Conservation (phyloP, 768 basidiomycete species). For the Lentinula edodes region DNA sequence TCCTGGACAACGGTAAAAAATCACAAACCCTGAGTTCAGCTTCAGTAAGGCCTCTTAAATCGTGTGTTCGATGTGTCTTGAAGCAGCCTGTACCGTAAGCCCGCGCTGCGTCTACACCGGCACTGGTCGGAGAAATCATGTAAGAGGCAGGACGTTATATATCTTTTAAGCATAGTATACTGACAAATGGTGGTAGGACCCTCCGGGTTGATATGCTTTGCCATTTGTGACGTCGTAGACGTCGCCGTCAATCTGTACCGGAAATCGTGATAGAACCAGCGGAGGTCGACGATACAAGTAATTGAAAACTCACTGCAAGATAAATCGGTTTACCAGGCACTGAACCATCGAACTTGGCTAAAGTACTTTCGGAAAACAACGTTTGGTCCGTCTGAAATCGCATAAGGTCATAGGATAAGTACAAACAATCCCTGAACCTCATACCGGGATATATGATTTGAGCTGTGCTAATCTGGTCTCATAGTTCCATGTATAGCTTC, state of each 20-base stretch:
- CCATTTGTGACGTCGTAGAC: slow-evolving; percentile 89
- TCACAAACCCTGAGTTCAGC: slow-evolving; percentile 61
- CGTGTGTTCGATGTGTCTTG: slow-evolving; percentile 84
- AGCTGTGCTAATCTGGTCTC: slow-evolving; percentile 55
- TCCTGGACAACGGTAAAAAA: background rate
- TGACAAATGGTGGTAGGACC: slow-evolving; percentile 72
- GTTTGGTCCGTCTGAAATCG: slow-evolving; percentile 44
- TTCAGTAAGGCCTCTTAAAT: slow-evolving; percentile 75
- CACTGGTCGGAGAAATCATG: slow-evolving; percentile 30
- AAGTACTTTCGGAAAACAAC: slow-evolving; percentile 67
- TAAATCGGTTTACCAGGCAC: slow-evolving; percentile 65
- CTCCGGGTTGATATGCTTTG: slow-evolving; percentile 82
- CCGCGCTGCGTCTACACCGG: slow-evolving; percentile 82
- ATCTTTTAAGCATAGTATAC: slow-evolving; percentile 14
- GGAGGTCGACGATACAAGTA: background rate
- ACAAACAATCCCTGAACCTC: slow-evolving; percentile 11
- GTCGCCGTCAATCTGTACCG: slow-evolving; percentile 75
- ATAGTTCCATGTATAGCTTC: slow-evolving; percentile 83
- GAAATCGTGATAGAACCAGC: background rate
- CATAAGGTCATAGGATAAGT: background rate
- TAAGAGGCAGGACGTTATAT: slow-evolving; percentile 13
- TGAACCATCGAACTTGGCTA: slow-evolving; percentile 68
- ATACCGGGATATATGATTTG: slow-evolving; percentile 60
- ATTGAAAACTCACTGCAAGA: slow-evolving; percentile 59
- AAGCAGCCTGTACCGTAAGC: slow-evolving; percentile 95